Base-by-base conservation (phyloP, 2,329 filamentous ascomycete genomes). In the Xylogone sp. region DNA sequence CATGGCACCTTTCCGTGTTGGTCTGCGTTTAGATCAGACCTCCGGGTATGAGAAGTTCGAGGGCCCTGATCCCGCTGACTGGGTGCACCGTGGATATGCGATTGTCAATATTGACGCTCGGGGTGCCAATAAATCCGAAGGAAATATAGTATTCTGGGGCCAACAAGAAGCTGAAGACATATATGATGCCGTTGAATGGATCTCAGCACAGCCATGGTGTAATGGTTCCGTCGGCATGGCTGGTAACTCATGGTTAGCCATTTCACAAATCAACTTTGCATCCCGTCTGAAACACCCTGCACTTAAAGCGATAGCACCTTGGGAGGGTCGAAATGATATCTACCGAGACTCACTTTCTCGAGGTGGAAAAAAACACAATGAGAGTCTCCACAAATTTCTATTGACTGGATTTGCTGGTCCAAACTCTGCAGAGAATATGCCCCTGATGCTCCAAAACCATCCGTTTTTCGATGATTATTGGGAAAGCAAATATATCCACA, bases 261-360 rank as follows among this genome's bases (percentile, higher is more conserved):
- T 61, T 9, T 43, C 48, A 13, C 63, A 65, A 48, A n/a, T n/a
- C n/a, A 64, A 61, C 61, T 61, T 59, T 42, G 57, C 60, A 19
- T 59, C 61, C 48, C 48, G 46, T 6, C 43, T 49, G 31, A 42
- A 49, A 18, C 58, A 56, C 21, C 55, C 52, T 16, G 42, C 42
- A 3, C 42, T 59, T 8, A 52, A 48, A 27, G 51, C 50, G 19
- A 58, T 59, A 21, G 55, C 53, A 21, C 58, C 58, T 8, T 58
- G 51, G 52, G 57, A 60, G 45, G 57, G 50, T 3, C 47, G 22
- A 6, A 43, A 45, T 7, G 57, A 60, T 27, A 20, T 58, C 18
- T 59, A 51, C 42, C 45, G 55, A 13, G 55, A 60, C 19, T 42
- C 45, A 16, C 52, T 52, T 19, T 22, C n/a, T 39, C 42, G 55